phyloP scores from a whole-genome alignment of 225 moss, liverwort and hornwort genomes.

The Physcomitrellopsis africana region DNA sequence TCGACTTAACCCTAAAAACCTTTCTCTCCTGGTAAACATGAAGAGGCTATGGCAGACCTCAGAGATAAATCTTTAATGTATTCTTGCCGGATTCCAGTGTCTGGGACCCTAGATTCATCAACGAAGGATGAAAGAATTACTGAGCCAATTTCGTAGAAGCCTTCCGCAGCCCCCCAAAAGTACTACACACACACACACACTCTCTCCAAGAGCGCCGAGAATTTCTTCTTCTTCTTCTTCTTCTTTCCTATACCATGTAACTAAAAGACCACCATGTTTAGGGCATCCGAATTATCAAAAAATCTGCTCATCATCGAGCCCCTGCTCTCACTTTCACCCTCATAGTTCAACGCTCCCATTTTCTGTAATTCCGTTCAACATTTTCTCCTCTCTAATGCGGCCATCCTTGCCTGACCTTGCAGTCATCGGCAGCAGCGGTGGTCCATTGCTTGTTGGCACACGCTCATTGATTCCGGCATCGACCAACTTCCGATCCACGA shows the following conservation, averaged over 20 bases:
- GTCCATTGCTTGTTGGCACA: slow-evolving; percentile 34
- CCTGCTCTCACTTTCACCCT: background rate
- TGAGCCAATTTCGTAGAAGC: background rate
- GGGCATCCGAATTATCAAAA: slow-evolving; percentile 20
- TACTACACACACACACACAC: slow-evolving; percentile 21
- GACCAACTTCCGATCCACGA: slow-evolving; percentile 73
- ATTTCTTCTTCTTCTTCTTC: background rate
- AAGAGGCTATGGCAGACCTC: slow-evolving; percentile 1
- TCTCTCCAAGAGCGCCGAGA: background rate
- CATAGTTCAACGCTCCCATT: slow-evolving; percentile 37
- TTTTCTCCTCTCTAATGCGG: slow-evolving; percentile 50
- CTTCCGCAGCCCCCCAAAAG: background rate
- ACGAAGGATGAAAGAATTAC: background rate
- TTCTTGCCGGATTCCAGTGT: background rate
- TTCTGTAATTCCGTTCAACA: slow-evolving; percentile 45
- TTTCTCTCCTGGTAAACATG: background rate
- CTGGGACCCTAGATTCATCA: background rate
- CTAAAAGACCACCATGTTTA: slow-evolving; percentile 5
- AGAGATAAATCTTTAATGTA: background rate
- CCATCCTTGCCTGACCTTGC: slow-evolving; percentile 44
- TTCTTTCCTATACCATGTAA: background rate
- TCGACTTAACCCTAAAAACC: background rate
- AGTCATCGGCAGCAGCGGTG: slow-evolving; percentile 40
- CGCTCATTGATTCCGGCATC: slow-evolving; percentile 55
- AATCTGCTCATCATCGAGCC: background rate